Percentiles rank a stretch among this genome's conserved stretches.
Evolutionary conservation across 352 stramenopile species (phyloP).

Genomic region (Globisporangium nagaii): DNA sequence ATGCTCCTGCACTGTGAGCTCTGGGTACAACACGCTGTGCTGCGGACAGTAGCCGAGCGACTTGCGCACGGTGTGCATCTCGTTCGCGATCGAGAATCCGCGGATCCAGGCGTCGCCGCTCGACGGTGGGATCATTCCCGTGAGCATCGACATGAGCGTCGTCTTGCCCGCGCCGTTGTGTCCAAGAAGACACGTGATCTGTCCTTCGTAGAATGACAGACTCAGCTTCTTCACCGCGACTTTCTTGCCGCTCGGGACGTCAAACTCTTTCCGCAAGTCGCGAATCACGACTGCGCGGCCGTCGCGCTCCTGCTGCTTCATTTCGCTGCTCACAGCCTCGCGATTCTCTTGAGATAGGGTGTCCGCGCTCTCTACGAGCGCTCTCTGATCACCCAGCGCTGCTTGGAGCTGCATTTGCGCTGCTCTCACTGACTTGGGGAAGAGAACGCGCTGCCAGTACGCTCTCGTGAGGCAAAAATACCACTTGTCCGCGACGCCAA

Average conservation of each 20-base stretch:
- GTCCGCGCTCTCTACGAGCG: neutral
- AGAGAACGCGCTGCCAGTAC: constrained; percentile 51
- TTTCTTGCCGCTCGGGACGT: constrained; percentile 52
- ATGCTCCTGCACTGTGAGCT: constrained; percentile 95
- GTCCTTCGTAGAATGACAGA: constrained; percentile 89
- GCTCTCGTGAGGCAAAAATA: constrained; percentile 81
- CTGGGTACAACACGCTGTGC: constrained; percentile 94
- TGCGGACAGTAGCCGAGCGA: constrained; percentile 96
- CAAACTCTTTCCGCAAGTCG: constrained; percentile 74
- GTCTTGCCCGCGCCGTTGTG: constrained; percentile 95
- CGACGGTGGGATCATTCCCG: constrained; percentile 56
- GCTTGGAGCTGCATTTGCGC: no score
- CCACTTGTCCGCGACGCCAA: constrained; percentile 82
- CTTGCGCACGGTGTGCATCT: constrained; percentile 87
- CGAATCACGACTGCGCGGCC: constrained; percentile 54
- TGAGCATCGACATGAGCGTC: constrained; percentile 79
- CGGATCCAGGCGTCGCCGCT: constrained; percentile 51
- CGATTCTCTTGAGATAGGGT: neutral
- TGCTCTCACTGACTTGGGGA: no score
- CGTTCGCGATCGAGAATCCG: constrained; percentile 43
- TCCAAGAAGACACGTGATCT: constrained; percentile 93
- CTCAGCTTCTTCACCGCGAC: constrained; percentile 83
- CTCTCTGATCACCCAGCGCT: no score
- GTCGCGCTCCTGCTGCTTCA: constrained; percentile 47
- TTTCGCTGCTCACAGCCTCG: constrained; percentile 30